These are phyloP conservation scores for Trametes cubensis DNA, from an alignment of 768 basidiomycete species.

Conservation along the genomic window DNA sequence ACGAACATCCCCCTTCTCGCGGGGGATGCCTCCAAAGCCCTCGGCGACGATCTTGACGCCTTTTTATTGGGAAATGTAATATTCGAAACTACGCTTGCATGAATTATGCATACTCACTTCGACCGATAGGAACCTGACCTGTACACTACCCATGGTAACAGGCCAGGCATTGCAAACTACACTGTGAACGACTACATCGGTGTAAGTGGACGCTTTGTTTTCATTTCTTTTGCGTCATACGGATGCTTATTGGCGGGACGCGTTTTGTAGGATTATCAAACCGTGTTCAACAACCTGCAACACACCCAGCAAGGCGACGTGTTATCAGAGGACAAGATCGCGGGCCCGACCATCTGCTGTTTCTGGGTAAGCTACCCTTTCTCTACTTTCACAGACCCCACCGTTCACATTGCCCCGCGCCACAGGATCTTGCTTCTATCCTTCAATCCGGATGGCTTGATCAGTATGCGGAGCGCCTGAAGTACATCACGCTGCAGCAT, in stretches of 20 bases:
- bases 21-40: slow-evolving; percentile 40
- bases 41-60: slow-evolving; percentile 47
- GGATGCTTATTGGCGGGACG: neutral
- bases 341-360: slow-evolving; percentile 56
- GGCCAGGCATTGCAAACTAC: slow-evolving; percentile 49
- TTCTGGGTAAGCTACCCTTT: slow-evolving; percentile 44
- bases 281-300: slow-evolving; percentile 39
- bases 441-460: slow-evolving; percentile 46
- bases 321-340: slow-evolving; percentile 42
- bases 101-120: neutral
- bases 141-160: slow-evolving; percentile 47
- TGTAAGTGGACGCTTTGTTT: slow-evolving; percentile 31
- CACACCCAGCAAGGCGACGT: slow-evolving; percentile 45
- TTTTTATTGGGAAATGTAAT: slow-evolving; percentile 53
- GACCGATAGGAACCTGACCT: slow-evolving; percentile 58
- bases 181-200: slow-evolving; percentile 49
- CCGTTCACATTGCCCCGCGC: neutral
- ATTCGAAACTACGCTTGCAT: neutral
- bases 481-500: slow-evolving; percentile 56
- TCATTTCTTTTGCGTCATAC: neutral
- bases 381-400: neutral
- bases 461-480: slow-evolving; percentile 42
- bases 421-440: slow-evolving; percentile 46
- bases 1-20: slow-evolving; percentile 35
- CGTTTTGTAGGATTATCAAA: slow-evolving; percentile 43